Base-by-base conservation (phyloP, 192 early-diverging fungal species). In the Glomus cerebriforme region DNA sequence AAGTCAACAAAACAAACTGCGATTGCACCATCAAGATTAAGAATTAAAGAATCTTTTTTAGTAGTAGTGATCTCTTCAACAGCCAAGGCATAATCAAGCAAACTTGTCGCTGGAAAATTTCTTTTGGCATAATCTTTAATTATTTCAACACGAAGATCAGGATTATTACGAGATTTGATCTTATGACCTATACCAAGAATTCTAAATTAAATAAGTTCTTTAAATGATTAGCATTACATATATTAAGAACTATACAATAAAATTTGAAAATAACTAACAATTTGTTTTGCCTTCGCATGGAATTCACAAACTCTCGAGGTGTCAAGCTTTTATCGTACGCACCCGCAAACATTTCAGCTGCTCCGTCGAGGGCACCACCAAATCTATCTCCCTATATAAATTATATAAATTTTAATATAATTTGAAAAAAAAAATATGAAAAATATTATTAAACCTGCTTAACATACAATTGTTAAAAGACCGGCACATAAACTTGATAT, bases 101-200 rank as follows among this genome's bases (percentile, higher is more conserved):
- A 90, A 31, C 94, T 95, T 31, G 90, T 92, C 17, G 85, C 80
- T 0, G 95, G 95, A 89, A 99, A 99, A 84, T 96, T 86, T 64
- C 89, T 87, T 83, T 91, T 88, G 74, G 95, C 96, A 82, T 90
- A 99, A 76, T 96, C 92, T 88, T 97, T 98, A 84, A 99, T 94
- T 79, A 99, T 92, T 70, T 92, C 88, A 6, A 99, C 97, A 60
- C 97, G 96, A 84, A 99, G 86, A 82, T 99, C 97, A 3, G 97
- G 97, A 91, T 99, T 99, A 77, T 95, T 97, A 77, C 97, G 91
- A 49, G 95, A 97, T 88, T 99, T 99, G 91, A 99, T 96, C 91
- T 97, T 98, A 94, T 99, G 97, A 26, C 97, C 97, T 77, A 99
- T 99, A 79, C 97, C 97, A 73, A 96, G 88, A 85, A 99, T 99